Evolutionary conservation across 108 stramenopile species (phyloP).

Genomic region (Pseudonitzschia multiseries): DNA sequence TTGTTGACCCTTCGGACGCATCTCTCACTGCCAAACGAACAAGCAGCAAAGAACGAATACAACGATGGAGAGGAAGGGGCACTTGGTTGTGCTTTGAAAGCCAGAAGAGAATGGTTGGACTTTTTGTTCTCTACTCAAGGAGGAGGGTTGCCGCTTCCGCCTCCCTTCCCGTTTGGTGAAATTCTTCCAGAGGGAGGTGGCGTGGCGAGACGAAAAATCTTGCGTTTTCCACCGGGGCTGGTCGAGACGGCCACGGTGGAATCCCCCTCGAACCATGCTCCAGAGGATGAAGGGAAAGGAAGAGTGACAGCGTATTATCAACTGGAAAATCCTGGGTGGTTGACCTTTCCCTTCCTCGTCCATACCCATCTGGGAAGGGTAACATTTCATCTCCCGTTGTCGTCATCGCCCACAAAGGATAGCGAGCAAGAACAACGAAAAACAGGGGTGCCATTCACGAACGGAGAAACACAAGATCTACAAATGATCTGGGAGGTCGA

Average conservation of each 20-base stretch:
- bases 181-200: constrained; percentile 27
- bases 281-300: background rate
- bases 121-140: constrained; percentile 38
- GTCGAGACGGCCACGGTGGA: constrained; percentile 14
- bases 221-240: constrained; percentile 45
- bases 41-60: background rate
- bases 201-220: constrained; percentile 22
- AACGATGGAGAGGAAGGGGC: no score
- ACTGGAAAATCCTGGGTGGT: constrained; percentile 42
- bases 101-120: constrained; percentile 39
- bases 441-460: no score
- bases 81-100: background rate
- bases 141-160: constrained; percentile 44
- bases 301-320: constrained; percentile 19
- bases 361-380: constrained; percentile 48
- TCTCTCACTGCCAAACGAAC: background rate
- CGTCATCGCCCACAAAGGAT: no score
- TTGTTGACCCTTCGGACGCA: constrained; percentile 22
- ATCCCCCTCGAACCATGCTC: no score
- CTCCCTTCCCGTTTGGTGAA: constrained; percentile 38
- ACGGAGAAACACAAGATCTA: background rate
- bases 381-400: constrained; percentile 10
- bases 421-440: no score
- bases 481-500: constrained; percentile 45
- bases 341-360: constrained; percentile 46